Base-by-base conservation (phyloP, 2,329 filamentous ascomycete species). In the Ceratocystis harringtonii region DNA sequence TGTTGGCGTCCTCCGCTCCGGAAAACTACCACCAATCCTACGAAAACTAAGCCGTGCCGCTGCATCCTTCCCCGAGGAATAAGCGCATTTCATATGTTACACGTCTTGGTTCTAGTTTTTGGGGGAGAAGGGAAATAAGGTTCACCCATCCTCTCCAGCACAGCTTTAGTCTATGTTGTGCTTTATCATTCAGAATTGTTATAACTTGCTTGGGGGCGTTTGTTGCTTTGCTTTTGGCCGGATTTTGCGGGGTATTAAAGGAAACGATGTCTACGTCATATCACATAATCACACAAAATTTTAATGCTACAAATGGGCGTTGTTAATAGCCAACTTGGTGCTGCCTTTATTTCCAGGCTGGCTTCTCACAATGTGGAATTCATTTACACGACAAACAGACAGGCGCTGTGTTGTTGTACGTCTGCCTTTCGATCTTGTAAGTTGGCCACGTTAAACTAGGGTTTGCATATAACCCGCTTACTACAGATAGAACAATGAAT, bases 21-120 rank as follows among this genome's bases (percentile, higher is more conserved):
- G 77, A 0, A 67, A 68, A 8, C 71, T 79, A 45, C 77, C 77
- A 0, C 71, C 72, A 0, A 67, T 72, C 3, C 70, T 78, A 58
- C 70, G 75, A 30, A 71, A 71, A 19, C 68, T 75, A 3, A 74
- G 73, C 62, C 70, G 72, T 41, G 74, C 74, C n/a, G 74, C 75
- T 1, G 69, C 70, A 5, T 66, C 69, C 2, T 76, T 76, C 48
- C 75, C 75, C 12, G 65, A 66, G 45, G n/a, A 62, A n/a, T 65
- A 66, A 48, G 19, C 17, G 32, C 8, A 41, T 30, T 43, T 41
- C 36, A 19, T 15, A 19, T 15, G 17, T 36, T 17, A 30, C 60
- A 12, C 43, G 36, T 25, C 44, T 62, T 62, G 12, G 25, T 61
- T 61, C 17, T 28, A 32, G 28, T 61, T 28, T 61, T 61, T 7